Evolutionary conservation across 352 stramenopile genomes (phyloP).

Genomic region (Phytopythium delawarense): DNA sequence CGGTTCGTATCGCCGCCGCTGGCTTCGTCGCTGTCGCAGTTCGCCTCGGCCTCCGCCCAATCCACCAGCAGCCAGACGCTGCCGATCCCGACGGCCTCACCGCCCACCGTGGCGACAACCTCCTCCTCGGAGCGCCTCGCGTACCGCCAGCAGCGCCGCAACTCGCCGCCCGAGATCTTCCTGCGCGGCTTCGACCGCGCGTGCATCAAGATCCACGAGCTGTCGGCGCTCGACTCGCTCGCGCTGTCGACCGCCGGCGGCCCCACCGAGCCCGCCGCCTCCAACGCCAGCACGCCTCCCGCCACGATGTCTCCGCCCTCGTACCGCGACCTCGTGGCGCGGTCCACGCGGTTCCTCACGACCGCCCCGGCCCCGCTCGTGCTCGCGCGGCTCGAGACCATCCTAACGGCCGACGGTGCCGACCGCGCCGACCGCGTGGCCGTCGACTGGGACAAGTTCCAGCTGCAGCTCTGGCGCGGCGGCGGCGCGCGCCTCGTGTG

Average conservation of each 20-base stretch:
- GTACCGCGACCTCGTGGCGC: constrained; percentile 60
- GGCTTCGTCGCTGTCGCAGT: constrained; percentile 18
- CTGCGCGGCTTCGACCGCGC: constrained; percentile 46
- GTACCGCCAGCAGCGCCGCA: constrained; percentile 37
- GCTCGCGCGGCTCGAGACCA: constrained; percentile 58
- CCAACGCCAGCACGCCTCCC: neutral
- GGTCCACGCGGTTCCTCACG: constrained; percentile 73
- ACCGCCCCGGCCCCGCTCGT: constrained; percentile 57
- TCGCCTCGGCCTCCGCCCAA: neutral
- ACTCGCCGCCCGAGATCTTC: constrained; percentile 62
- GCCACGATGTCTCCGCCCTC: constrained; percentile 26
- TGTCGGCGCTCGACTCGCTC: constrained; percentile 12
- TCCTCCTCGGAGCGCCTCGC: constrained; percentile 12
- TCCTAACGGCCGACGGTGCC: constrained; percentile 21
- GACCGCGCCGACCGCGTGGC: constrained; percentile 42
- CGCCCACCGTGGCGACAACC: neutral
- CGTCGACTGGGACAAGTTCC: constrained; percentile 72
- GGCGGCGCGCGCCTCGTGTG: constrained; percentile 46
- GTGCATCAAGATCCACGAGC: constrained; percentile 40
- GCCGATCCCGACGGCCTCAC: constrained; percentile 7
- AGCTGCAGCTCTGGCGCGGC: constrained; percentile 63
- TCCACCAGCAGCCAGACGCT: neutral
- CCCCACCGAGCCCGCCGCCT: neutral
- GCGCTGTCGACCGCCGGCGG: neutral
- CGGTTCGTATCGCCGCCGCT: constrained; percentile 54